These are phyloP conservation scores for Globisporangium nagaii DNA, from an alignment of 352 stramenopile genomes.

Conservation along the genomic window DNA sequence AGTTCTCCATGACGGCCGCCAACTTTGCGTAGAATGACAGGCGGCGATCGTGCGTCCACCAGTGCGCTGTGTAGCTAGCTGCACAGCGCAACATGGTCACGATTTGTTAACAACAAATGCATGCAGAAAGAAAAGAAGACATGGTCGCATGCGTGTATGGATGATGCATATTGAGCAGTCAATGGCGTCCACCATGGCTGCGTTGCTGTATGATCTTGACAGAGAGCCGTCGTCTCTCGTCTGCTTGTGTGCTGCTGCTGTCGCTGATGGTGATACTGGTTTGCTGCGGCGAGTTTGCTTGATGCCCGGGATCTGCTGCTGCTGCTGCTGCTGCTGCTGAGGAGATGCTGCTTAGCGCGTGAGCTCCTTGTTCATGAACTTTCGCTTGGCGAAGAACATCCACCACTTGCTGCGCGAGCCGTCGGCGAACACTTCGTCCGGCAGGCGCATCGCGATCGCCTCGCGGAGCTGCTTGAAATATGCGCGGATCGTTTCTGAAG, in stretches of 20 bases:
- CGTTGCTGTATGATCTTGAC: too few relatives aligned
- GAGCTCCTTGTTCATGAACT: constrained; percentile 94
- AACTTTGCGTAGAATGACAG: constrained; percentile 47
- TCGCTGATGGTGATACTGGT: neutral
- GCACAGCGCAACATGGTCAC: too few relatives aligned
- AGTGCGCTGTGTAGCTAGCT: too few relatives aligned
- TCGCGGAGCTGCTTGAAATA: constrained; percentile 92
- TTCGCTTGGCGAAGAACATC: constrained; percentile 92
- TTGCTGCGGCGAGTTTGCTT: neutral
- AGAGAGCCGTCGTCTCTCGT: neutral
- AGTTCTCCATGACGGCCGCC: constrained; percentile 61
- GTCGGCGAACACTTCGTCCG: constrained; percentile 83
- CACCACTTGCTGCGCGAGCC: constrained; percentile 92
- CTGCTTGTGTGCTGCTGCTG: neutral
- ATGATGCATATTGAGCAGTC: too few relatives aligned
- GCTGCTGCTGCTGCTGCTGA: neutral
- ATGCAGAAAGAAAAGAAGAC: too few relatives aligned
- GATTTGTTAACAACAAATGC: too few relatives aligned
- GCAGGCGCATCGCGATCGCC: constrained; percentile 69
- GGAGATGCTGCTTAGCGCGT: constrained; percentile 25
- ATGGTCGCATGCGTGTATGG: too few relatives aligned
- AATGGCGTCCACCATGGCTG: too few relatives aligned
- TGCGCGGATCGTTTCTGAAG: constrained; percentile 68
- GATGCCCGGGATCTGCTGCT: too few relatives aligned
- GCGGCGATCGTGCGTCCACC: neutral